phyloP scores from a whole-genome alignment of 129 eudicot genomes.

The Flaveria linearis region DNA sequence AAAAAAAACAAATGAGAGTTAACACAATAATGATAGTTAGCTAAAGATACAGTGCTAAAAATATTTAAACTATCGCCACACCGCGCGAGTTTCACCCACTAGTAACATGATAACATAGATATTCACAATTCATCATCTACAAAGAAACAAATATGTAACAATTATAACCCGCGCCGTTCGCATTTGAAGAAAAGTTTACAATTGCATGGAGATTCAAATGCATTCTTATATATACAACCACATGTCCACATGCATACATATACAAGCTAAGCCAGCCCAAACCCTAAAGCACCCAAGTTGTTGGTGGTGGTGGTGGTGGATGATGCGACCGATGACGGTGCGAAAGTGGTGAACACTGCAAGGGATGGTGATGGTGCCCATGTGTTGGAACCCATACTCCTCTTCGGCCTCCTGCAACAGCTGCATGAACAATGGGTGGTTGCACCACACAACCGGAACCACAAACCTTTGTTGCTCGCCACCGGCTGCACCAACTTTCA shows the following conservation, averaged over 20 bases:
- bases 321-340: slow-evolving; percentile 36
- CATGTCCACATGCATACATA: background rate
- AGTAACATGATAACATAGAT: no score
- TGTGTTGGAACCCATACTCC: slow-evolving; percentile 66
- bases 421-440: slow-evolving; percentile 58
- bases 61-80: no score
- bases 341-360: slow-evolving; percentile 55
- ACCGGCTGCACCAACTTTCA: slow-evolving; percentile 51
- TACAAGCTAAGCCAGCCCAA: slow-evolving; percentile 27
- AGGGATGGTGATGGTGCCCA: slow-evolving; percentile 61
- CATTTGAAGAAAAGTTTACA: background rate
- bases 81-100: no score
- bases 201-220: background rate
- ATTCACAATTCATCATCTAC: no score
- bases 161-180: background rate
- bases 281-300: slow-evolving; percentile 58
- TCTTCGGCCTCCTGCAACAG: slow-evolving; percentile 59
- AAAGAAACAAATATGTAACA: no score
- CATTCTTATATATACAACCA: background rate
- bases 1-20: no score
- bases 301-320: slow-evolving; percentile 28
- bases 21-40: no score
- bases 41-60: no score
- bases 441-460: slow-evolving; percentile 51
- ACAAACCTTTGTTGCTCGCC: slow-evolving; percentile 58